Conservation (phyloP, 805 yeast species). For the Candida ipomoeae region DNA sequence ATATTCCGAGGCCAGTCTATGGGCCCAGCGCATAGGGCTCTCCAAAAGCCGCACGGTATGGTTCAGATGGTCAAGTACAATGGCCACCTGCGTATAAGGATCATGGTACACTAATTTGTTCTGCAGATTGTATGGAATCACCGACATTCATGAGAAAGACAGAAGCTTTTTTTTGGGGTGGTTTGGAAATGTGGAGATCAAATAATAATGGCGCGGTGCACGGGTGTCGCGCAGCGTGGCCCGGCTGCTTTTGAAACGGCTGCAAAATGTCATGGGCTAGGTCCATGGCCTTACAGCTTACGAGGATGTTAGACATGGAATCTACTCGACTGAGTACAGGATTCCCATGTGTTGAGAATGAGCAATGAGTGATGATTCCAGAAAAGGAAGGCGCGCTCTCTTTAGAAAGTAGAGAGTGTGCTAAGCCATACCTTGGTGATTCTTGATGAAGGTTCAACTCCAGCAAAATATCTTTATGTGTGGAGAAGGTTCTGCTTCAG, state of each 20-base stretch:
- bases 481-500: too few species aligned
- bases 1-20: neutral
- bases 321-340: too few species aligned
- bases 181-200: neutral
- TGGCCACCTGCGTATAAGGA: constrained; percentile 31
- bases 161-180: too few species aligned
- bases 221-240: neutral
- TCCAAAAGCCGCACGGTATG: neutral
- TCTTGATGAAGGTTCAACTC: too few species aligned
- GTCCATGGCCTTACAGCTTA: too few species aligned
- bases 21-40: neutral
- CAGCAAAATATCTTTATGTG: too few species aligned
- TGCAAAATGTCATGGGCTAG: neutral
- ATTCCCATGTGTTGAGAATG: too few species aligned
- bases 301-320: too few species aligned
- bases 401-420: too few species aligned
- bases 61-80: constrained; percentile 30
- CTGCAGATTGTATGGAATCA: constrained; percentile 32
- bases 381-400: too few species aligned
- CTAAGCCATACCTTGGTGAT: too few species aligned
- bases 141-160: constrained; percentile 24
- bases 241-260: neutral
- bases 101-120: constrained; percentile 31
- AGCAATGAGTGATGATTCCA: too few species aligned
- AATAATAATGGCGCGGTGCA: neutral